Evolutionary conservation across 176 grass and related monocot genomes (phyloP), one percentile per base, ranked within the genome.

Genomic region (Carex pumila): DNA sequence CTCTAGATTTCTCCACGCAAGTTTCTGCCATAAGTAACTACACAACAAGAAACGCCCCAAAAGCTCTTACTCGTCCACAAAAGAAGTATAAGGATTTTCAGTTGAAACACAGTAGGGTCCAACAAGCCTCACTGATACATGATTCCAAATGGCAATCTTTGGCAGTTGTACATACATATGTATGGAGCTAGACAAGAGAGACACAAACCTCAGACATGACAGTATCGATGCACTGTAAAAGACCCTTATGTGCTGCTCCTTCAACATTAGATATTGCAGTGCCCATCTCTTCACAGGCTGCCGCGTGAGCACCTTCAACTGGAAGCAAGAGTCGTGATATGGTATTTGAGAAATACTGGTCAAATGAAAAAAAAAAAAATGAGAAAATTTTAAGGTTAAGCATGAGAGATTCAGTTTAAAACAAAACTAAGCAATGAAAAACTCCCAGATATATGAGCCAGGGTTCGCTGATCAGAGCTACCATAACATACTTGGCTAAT

Each of bases 241-340:
- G 87, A 59, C 96, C 96, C 90, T 95, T 99, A 59, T 99, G 93
- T 63, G 91, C 93, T 90, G 96, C 82, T 88, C 93, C 87, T 90
- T 99, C 96, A 19, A 95, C 91, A 83, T 87, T 91, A 29, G 96
- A 99, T n/a, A 95, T 92, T 72, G 96, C 93, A 11, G 96, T 89
- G 41, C 89, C 89, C 96, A 99, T 95, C 85, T 99, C 96, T 92
- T 99, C 96, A 85, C 91, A 93, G 81, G 93, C 92, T 65, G 89
- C 89, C 25, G 89, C 79, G 89, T 95, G 93, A 83, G 86, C 93
- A 86, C 91, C 94, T 89, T 95, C 94, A 5, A 93, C 96, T 83
- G 93, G 96, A 71, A 94, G 86, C 64, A 99, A 66, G 9, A 95
- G 93, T 58, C 91, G 89, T 82, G 96, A 99, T 78, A 99, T 99